Evolutionary conservation across 2,329 filamentous ascomycete genomes (phyloP).

Genomic region (Phialemonium atrogriseum): DNA sequence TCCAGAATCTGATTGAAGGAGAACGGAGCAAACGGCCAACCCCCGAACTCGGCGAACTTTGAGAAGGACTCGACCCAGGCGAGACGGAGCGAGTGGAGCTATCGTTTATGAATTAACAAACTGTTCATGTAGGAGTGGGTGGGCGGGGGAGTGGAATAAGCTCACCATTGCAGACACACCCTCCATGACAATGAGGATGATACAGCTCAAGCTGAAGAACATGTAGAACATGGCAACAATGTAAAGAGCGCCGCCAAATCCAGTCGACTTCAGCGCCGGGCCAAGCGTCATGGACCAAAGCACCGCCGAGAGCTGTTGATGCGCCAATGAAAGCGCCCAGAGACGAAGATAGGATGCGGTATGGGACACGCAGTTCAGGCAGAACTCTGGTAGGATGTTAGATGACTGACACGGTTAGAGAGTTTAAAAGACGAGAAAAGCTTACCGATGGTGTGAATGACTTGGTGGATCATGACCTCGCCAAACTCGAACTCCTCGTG

Average conservation of each 20-base stretch:
- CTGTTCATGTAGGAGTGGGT: not conserved
- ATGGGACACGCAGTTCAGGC: constrained; percentile 96
- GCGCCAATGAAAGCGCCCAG: constrained; percentile 93
- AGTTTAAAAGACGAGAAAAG: constrained; percentile 1
- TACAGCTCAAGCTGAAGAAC: constrained; percentile 73
- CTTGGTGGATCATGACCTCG: constrained; percentile 97
- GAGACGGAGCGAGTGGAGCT: constrained; percentile 59
- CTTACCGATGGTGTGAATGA: constrained; percentile 96
- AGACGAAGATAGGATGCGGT: constrained; percentile 97
- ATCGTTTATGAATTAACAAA: not conserved
- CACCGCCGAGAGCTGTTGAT: constrained; percentile 93
- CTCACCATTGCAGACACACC: constrained; percentile 79
- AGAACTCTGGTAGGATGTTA: constrained; percentile 65
- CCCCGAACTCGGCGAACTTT: constrained; percentile 91
- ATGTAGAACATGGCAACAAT: constrained; percentile 75
- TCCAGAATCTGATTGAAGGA: constrained; percentile 79
- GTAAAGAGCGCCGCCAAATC: constrained; percentile 65
- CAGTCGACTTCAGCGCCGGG: constrained; percentile 60
- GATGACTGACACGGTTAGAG: constrained; percentile 3
- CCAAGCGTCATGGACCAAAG: constrained; percentile 94
- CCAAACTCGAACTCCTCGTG: constrained; percentile 97
- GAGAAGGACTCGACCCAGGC: constrained; percentile 98
- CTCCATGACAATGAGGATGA: constrained; percentile 85
- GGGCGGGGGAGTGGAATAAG: too few species aligned
- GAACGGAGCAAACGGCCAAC: constrained; percentile 80